Evolutionary conservation across 1,284 basidiomycete genomes (phyloP).

Genomic region (Afroboletus lepidellus): DNA sequence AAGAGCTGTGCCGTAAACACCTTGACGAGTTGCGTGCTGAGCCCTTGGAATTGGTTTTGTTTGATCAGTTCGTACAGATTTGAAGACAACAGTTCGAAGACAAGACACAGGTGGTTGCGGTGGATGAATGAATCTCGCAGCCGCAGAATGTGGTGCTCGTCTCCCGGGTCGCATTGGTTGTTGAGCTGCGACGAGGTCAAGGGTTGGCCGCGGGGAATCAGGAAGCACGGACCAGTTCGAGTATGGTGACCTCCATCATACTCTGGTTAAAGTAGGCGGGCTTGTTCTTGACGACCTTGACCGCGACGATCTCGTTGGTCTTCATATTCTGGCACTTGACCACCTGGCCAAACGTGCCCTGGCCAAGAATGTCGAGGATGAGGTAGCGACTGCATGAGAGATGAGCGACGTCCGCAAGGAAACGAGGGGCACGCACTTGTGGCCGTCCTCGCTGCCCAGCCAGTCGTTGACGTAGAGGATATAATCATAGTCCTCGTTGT

Average conservation of each 20-base stretch:
- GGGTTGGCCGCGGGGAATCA: constrained; percentile 12
- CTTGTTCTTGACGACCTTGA: constrained; percentile 99
- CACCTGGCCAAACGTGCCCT: constrained; percentile 98
- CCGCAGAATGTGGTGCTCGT: constrained; percentile 96
- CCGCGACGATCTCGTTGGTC: constrained; percentile 96
- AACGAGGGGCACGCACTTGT: constrained; percentile 64
- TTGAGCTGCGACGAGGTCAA: constrained; percentile 63
- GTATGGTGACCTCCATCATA: constrained; percentile 99
- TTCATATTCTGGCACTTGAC: constrained; percentile 99
- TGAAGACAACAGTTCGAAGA: constrained; percentile 95
- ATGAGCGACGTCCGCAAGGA: constrained; percentile 15
- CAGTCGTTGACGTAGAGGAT: constrained; percentile 97
- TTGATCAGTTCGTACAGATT: constrained; percentile 99
- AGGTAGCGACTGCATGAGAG: constrained; percentile 63
- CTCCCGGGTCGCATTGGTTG: constrained; percentile 87
- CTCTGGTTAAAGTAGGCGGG: constrained; percentile 99
- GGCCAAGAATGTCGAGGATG: constrained; percentile 96
- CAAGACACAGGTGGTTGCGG: constrained; percentile 93
- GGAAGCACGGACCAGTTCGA: constrained; percentile 75
- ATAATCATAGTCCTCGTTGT: constrained; percentile 97
- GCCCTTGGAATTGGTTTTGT: constrained; percentile 98
- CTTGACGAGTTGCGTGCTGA: constrained; percentile 95
- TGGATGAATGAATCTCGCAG: constrained; percentile 97
- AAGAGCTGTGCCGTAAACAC: constrained; percentile 96
- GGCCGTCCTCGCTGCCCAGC: constrained; percentile 85